Evolutionary conservation across 2,329 filamentous ascomycete species (phyloP).

Genomic region (Talaromyces amestolkiae): DNA sequence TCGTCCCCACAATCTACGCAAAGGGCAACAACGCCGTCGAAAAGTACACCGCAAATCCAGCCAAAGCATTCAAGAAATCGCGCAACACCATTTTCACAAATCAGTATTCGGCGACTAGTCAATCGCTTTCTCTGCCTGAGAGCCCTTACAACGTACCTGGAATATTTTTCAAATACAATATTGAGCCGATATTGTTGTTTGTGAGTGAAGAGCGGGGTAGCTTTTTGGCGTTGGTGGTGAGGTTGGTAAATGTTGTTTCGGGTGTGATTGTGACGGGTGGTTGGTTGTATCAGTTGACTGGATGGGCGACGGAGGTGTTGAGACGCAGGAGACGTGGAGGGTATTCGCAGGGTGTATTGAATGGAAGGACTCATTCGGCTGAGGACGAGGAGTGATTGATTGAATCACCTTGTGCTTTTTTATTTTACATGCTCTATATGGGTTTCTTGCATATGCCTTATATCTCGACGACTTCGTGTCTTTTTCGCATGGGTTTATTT

Average conservation of each 20-base stretch:
- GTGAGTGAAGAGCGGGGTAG: constrained; percentile 78
- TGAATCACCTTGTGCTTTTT: background rate
- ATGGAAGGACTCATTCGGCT: constrained; percentile 34
- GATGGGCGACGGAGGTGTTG: constrained; percentile 63
- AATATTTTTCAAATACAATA: constrained; percentile 98
- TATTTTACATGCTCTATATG: constrained; percentile 3
- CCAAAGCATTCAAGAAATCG: constrained; percentile 32
- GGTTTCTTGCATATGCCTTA: constrained; percentile 8
- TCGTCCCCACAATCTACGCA: constrained; percentile 92
- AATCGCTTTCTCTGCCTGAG: constrained; percentile 65
- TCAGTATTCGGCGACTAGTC: constrained; percentile 95
- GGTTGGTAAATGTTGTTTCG: constrained; percentile 84
- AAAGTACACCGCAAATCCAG: constrained; percentile 39
- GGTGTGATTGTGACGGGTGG: constrained; percentile 91
- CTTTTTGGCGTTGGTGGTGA: constrained; percentile 71
- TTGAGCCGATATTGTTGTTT: constrained; percentile 87
- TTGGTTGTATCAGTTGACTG: constrained; percentile 83
- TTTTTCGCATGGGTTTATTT: background rate
- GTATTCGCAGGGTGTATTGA: constrained; percentile 50
- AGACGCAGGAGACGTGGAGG: constrained; percentile 44
- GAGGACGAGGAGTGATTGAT: constrained; percentile 28
- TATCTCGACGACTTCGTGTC: background rate
- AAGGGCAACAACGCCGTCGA: constrained; percentile 49
- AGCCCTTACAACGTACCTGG: constrained; percentile 67
- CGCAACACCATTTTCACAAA: constrained; percentile 78